Evolutionary conservation across 768 basidiomycete genomes (phyloP).

Genomic region (Amanita thiersii): DNA sequence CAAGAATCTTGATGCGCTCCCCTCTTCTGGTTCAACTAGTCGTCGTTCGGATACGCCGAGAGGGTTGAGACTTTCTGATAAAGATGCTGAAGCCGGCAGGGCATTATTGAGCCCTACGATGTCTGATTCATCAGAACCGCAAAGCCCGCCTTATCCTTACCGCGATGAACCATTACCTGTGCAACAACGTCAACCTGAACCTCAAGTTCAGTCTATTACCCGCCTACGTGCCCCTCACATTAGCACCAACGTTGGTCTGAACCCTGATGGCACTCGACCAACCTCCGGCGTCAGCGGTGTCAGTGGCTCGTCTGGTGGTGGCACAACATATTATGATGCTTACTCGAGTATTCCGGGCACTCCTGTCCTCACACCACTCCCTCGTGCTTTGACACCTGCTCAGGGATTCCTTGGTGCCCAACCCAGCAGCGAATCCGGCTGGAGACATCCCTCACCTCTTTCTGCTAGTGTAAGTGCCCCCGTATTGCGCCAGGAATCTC

Average conservation of each 20-base stretch:
- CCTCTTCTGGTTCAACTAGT: conserved; percentile 14
- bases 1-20: conserved; percentile 22
- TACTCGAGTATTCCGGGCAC: conserved; percentile 39
- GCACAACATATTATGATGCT: conserved; percentile 59
- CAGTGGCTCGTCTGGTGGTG: conserved; percentile 41
- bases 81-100: conserved; percentile 39
- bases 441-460: conserved; percentile 13
- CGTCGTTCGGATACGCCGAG: conserved; percentile 15
- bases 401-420: conserved; percentile 11
- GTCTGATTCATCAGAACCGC: background rate
- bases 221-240: background rate
- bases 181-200: background rate
- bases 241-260: conserved; percentile 23
- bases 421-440: conserved; percentile 14
- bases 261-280: conserved; percentile 39
- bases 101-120: conserved; percentile 21
- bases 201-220: background rate
- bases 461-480: background rate
- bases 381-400: conserved; percentile 40
- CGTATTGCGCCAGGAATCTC: background rate
- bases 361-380: conserved; percentile 31
- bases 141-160: background rate
- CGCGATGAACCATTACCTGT: background rate
- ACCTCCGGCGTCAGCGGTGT: conserved; percentile 47
- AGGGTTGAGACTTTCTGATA: conserved; percentile 21